Evolutionary conservation across 768 basidiomycete genomes (phyloP).

Genomic region (Sporobolomyces roseus): DNA sequence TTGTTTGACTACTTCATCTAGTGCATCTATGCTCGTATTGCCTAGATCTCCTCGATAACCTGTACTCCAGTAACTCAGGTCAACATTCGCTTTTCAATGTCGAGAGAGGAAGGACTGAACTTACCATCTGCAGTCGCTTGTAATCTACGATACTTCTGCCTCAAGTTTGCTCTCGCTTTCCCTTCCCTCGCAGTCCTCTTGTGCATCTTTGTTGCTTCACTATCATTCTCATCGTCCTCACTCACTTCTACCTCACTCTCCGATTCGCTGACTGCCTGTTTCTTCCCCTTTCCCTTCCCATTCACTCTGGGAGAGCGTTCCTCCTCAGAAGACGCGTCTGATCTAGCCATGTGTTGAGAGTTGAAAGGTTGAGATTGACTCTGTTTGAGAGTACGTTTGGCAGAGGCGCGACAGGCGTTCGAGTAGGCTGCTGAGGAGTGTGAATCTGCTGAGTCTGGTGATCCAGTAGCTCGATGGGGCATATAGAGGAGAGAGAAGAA

Average conservation of each 20-base stretch:
- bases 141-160: conserved; percentile 63
- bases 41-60: conserved; percentile 53
- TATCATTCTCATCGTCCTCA: conserved; percentile 1
- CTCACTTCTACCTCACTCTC: background rate
- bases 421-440: background rate
- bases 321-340: conserved; percentile 2
- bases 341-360: conserved; percentile 10
- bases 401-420: conserved; percentile 3
- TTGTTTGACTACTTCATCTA: conserved; percentile 34
- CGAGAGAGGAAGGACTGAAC: conserved; percentile 42
- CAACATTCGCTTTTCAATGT: background rate
- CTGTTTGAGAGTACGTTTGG: background rate
- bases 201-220: background rate
- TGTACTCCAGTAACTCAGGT: conserved; percentile 46
- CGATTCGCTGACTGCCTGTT: background rate
- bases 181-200: background rate
- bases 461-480: background rate
- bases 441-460: background rate
- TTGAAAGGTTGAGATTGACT: background rate
- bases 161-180: conserved; percentile 12
- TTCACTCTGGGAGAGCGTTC: background rate
- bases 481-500: background rate
- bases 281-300: background rate
- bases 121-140: conserved; percentile 64
- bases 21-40: conserved; percentile 36